Percentiles rank a stretch among this genome's conserved stretches.
Conservation (phyloP, 495 filamentous ascomycete genomes). For the Neurospora sp. region DNA sequence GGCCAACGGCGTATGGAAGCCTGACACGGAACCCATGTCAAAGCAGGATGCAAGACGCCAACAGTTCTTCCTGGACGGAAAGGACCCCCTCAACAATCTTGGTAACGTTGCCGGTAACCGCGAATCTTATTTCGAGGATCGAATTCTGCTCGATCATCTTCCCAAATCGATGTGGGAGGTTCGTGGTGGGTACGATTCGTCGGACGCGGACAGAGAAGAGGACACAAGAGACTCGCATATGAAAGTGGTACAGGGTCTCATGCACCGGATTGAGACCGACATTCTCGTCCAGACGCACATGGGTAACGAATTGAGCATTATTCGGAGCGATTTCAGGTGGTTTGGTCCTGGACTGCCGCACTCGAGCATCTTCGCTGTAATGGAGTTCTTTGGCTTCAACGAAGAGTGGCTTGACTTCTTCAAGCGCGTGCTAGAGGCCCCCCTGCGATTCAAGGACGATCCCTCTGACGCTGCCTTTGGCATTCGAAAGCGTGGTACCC, state of each 20-base stretch:
- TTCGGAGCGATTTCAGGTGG: slow-evolving; percentile 54
- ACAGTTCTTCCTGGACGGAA: slow-evolving; percentile 10
- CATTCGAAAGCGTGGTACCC: slow-evolving; percentile 46
- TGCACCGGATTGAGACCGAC: slow-evolving; percentile 50
- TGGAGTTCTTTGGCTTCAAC: slow-evolving; percentile 52
- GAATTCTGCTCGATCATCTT: slow-evolving; percentile 37
- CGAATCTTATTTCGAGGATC: slow-evolving; percentile 9
- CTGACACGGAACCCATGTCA: slow-evolving; percentile 10
- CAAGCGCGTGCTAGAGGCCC: slow-evolving; percentile 46
- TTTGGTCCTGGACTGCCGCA: slow-evolving; percentile 54
- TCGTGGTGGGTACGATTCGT: slow-evolving; percentile 10
- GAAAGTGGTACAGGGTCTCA: slow-evolving; percentile 44
- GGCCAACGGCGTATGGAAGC: slow-evolving; percentile 32
- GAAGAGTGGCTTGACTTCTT: slow-evolving; percentile 55
- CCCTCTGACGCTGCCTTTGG: slow-evolving; percentile 12
- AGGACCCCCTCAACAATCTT: background rate
- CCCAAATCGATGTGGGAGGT: slow-evolving; percentile 30
- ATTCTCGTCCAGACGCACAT: slow-evolving; percentile 42
- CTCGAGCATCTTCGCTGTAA: slow-evolving; percentile 42
- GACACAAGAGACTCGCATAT: slow-evolving; percentile 10
- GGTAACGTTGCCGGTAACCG: slow-evolving; percentile 1
- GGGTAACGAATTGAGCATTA: slow-evolving; percentile 43
- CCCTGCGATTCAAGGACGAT: slow-evolving; percentile 39
- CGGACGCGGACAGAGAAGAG: slow-evolving; percentile 5
- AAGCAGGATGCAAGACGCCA: slow-evolving; percentile 12